Percentiles rank a stretch among this genome's conserved stretches.
Conservation (phyloP, 106 monocot species). For the Allium sativum region DNA sequence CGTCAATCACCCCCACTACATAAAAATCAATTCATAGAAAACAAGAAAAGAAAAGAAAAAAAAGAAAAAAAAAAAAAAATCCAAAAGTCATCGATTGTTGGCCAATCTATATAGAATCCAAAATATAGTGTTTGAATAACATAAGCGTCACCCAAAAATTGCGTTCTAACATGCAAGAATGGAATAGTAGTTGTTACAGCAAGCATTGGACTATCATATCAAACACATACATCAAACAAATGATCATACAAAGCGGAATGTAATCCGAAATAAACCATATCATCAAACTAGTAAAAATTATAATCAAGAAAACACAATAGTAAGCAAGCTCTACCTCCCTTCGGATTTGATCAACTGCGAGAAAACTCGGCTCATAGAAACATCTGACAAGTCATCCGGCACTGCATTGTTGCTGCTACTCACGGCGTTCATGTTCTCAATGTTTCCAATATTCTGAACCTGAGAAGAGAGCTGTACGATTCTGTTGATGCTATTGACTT, state of each 20-base stretch:
- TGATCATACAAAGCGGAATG: neutral
- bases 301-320: neutral
- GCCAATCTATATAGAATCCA: too few relatives aligned
- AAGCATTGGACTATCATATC: too few relatives aligned
- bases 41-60: too few relatives aligned
- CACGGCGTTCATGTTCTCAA: neutral
- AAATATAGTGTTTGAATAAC: too few relatives aligned
- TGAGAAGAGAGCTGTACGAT: slow-evolving; percentile 24
- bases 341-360: slow-evolving; percentile 73
- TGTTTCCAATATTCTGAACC: slow-evolving; percentile 10
- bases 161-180: too few relatives aligned
- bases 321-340: slow-evolving; percentile 32
- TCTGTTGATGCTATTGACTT: slow-evolving; percentile 33
- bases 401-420: neutral
- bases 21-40: too few relatives aligned
- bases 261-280: neutral
- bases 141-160: too few relatives aligned
- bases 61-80: too few relatives aligned
- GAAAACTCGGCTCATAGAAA: slow-evolving; percentile 76
- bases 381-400: slow-evolving; percentile 29
- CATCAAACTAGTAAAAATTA: neutral
- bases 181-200: too few relatives aligned
- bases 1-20: too few relatives aligned
- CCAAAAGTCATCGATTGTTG: too few relatives aligned
- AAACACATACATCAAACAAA: neutral